Conservation (phyloP, 768 basidiomycete genomes). For the Boletus huronensis region DNA sequence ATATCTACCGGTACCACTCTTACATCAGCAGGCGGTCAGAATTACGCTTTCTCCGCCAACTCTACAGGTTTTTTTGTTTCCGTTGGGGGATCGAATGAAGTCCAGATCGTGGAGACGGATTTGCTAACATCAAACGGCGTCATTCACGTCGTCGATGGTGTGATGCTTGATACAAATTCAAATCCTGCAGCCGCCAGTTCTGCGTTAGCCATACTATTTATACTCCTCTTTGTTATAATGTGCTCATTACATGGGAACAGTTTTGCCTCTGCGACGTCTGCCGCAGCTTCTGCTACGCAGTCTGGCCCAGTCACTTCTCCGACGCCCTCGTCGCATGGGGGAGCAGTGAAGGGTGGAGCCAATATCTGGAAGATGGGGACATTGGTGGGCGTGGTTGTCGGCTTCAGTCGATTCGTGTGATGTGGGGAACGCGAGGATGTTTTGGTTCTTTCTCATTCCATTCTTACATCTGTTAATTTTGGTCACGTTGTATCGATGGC, state of each 20-base stretch:
- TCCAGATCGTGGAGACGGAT: conserved; percentile 55
- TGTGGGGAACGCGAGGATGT: background rate
- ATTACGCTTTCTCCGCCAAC: conserved; percentile 50
- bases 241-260: conserved; percentile 20
- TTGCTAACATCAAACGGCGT: conserved; percentile 67
- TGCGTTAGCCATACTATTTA: conserved; percentile 42
- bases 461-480: background rate
- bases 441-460: background rate
- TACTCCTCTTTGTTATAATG: background rate
- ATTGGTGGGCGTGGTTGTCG: conserved; percentile 1
- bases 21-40: conserved; percentile 57
- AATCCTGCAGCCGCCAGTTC: conserved; percentile 45
- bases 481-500: background rate
- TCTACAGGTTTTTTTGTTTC: conserved; percentile 55
- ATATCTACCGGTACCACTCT: conserved; percentile 36
- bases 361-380: background rate
- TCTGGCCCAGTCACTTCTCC: conserved; percentile 40
- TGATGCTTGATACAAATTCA: conserved; percentile 44
- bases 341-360: background rate
- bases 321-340: background rate
- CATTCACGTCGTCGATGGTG: conserved; percentile 56
- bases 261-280: conserved; percentile 47
- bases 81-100: conserved; percentile 41
- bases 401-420: conserved; percentile 14
- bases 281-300: conserved; percentile 36